phyloP scores from a whole-genome alignment of 495 filamentous ascomycete species.

The Tuber indicum region DNA sequence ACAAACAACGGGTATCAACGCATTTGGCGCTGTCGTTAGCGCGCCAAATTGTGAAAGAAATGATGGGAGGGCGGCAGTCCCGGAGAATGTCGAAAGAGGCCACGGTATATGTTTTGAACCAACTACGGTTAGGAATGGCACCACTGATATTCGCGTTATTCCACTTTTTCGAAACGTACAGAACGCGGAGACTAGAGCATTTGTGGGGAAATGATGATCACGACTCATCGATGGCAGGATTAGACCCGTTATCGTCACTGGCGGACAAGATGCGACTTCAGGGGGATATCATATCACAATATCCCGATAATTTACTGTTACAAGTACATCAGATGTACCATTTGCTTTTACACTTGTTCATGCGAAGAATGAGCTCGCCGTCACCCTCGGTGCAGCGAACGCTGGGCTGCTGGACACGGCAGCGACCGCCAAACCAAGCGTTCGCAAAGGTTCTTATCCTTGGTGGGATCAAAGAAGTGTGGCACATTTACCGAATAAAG shows the following conservation, averaged over 20 bases:
- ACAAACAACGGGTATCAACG: constrained; percentile 35
- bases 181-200: constrained; percentile 32
- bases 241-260: constrained; percentile 21
- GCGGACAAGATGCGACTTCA: constrained; percentile 36
- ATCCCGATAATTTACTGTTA: constrained; percentile 38
- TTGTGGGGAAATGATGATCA: constrained; percentile 18
- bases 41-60: constrained; percentile 39
- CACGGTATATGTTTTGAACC: constrained; percentile 33
- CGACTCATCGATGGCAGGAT: constrained; percentile 8
- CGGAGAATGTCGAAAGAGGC: constrained; percentile 33
- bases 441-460: constrained; percentile 38
- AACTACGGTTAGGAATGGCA: constrained; percentile 33
- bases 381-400: constrained; percentile 19
- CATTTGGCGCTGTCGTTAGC: constrained; percentile 31
- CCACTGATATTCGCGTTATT: constrained; percentile 38
- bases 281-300: constrained; percentile 37
- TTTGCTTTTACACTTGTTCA: constrained; percentile 38
- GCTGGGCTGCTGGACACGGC: constrained; percentile 30
- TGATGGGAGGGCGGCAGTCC: constrained; percentile 32
- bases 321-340: constrained; percentile 41
- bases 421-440: constrained; percentile 30
- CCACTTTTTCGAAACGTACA: constrained; percentile 40
- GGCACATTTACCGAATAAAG: constrained; percentile 35
- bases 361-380: constrained; percentile 34
- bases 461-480: constrained; percentile 37